phyloP scores from a whole-genome alignment of 2,329 filamentous ascomycete genomes.

The Zasmidium cellare region DNA sequence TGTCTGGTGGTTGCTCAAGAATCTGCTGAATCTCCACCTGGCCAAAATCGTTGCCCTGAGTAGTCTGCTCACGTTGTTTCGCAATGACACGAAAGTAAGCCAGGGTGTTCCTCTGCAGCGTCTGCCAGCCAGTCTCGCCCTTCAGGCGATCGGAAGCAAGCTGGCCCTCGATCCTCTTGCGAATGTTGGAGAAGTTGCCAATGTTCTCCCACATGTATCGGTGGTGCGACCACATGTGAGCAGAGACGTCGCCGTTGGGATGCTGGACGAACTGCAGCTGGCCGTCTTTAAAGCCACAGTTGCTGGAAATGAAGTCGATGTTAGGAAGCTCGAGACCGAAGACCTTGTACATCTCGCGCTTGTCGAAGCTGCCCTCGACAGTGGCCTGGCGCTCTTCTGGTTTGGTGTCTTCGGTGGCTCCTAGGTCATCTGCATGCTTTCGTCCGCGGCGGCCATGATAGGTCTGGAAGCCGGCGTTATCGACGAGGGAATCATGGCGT shows the following conservation, averaged over 20 bases:
- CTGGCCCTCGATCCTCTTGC: conserved; percentile 45
- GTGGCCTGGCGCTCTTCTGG: conserved; percentile 29
- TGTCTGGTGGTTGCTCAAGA: conserved; percentile 9
- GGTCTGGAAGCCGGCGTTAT: conserved; percentile 32
- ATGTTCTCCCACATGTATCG: conserved; percentile 48
- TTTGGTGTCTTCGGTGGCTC: conserved; percentile 29
- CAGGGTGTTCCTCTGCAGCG: conserved; percentile 38
- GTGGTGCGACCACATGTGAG: conserved; percentile 46
- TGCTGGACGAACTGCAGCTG: conserved; percentile 49
- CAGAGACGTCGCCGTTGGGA: conserved; percentile 49
- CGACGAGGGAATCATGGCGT: conserved; percentile 19
- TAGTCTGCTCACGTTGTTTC: conserved; percentile 38
- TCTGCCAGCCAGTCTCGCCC: conserved; percentile 35
- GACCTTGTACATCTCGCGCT: conserved; percentile 36
- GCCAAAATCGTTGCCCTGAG: conserved; percentile 32
- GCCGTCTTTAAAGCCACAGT: conserved; percentile 38
- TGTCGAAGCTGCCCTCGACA: conserved; percentile 32
- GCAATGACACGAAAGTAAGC: conserved; percentile 45
- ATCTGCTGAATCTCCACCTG: conserved; percentile 32
- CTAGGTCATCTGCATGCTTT: conserved; percentile 12
- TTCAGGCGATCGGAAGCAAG: conserved; percentile 43
- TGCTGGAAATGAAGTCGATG: conserved; percentile 38
- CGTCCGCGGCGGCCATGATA: conserved; percentile 25
- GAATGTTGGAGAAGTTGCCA: conserved; percentile 44
- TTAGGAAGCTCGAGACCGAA: conserved; percentile 46